phyloP scores from a whole-genome alignment of 306 rosid species.

The Cucurbita pepo region DNA sequence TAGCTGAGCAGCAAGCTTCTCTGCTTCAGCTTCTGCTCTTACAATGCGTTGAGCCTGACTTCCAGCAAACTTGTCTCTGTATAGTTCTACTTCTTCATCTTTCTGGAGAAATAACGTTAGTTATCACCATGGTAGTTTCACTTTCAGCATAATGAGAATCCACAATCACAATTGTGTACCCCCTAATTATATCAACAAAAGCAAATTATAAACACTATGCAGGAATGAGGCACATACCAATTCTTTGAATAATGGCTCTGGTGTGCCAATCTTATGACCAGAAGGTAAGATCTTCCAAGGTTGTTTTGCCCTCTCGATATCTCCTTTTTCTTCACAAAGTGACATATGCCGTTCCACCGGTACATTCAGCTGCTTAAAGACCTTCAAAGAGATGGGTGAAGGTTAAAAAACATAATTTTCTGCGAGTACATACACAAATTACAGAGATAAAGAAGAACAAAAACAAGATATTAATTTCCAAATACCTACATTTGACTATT shows the following conservation, averaged over 20 bases:
- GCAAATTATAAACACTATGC: neutral
- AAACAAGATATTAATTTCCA: neutral
- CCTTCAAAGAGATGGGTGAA: constrained; percentile 30
- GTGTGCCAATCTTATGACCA: constrained; percentile 83
- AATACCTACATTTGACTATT: neutral
- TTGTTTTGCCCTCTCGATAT: constrained; percentile 42
- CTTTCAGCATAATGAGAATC: neutral
- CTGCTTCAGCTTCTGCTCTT: constrained; percentile 72
- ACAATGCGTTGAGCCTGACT: constrained; percentile 82
- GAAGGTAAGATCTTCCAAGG: constrained; percentile 67
- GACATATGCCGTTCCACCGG: constrained; percentile 35
- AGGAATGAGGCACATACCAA: constrained; percentile 38
- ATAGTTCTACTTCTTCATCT: constrained; percentile 70
- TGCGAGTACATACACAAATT: neutral
- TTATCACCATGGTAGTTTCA: neutral
- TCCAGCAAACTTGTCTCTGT: constrained; percentile 66
- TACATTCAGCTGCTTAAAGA: constrained; percentile 72
- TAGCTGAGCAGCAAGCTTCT: constrained; percentile 46
- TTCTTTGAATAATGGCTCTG: constrained; percentile 74
- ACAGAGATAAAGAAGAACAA: neutral
- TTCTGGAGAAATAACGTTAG: constrained; percentile 31
- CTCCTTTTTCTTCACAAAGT: constrained; percentile 64
- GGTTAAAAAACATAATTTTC: neutral
- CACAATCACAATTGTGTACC: neutral
- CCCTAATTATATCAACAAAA: neutral